phyloP scores from a whole-genome alignment of 139 green algal genomes.

The Haematococcus sp. region DNA sequence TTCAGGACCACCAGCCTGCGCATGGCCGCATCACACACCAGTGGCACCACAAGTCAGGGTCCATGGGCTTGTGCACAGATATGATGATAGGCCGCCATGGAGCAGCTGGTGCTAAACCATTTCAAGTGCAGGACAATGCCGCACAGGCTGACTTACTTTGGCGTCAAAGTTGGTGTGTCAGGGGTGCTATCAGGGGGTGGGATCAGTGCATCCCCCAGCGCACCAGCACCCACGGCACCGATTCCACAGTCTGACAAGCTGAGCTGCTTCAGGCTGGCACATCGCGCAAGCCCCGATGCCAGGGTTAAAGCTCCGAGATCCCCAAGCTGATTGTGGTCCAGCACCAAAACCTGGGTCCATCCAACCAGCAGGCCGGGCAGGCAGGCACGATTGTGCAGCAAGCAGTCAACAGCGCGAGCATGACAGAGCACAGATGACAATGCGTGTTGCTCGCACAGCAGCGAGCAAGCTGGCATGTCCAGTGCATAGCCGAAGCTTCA shows the following conservation, averaged over 20 bases:
- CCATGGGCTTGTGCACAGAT: too few species aligned
- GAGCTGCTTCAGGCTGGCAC: slow-evolving; percentile 22
- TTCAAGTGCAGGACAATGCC: too few species aligned
- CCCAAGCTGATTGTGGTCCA: slow-evolving; percentile 49
- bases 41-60: too few species aligned
- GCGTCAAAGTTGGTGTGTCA: slow-evolving; percentile 13
- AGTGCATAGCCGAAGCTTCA: too few species aligned
- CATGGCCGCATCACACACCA: too few species aligned
- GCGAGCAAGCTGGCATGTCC: too few species aligned
- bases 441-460: too few species aligned
- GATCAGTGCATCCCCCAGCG: slow-evolving; percentile 10
- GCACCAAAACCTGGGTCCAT: slow-evolving; percentile 19
- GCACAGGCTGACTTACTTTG: slow-evolving; percentile 15
- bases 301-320: slow-evolving; percentile 24
- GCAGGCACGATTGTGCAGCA: not conserved
- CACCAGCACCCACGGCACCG: slow-evolving; percentile 23
- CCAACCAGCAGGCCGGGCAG: not conserved
- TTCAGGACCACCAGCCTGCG: slow-evolving; percentile 30
- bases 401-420: too few species aligned
- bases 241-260: slow-evolving; percentile 44
- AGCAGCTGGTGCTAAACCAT: too few species aligned
- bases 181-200: slow-evolving; percentile 4
- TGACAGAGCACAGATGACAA: too few species aligned
- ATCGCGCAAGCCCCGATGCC: slow-evolving; percentile 24
- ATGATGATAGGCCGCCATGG: too few species aligned